Base-by-base conservation (phyloP, 78 protist species). In the Dictyostelium capitatum region DNA sequence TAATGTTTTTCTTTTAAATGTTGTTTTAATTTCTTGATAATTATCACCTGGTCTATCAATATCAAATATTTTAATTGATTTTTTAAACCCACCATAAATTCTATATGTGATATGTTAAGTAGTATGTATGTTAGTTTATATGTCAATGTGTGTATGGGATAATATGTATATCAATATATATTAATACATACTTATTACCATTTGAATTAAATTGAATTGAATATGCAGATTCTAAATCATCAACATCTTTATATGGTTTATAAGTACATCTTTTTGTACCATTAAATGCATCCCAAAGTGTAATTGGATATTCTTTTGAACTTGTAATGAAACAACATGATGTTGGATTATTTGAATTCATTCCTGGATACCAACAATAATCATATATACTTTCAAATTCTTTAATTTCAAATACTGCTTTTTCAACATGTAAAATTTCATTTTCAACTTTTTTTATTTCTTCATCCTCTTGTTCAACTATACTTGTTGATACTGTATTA, bases 181-280 rank as follows among this genome's bases (percentile, higher is more conserved):
- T n/a, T n/a, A 70, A 46, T 32, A 81, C n/a, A 3, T 81, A 81
- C 90, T 69, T 82, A 19, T 32, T 23, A 2, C 75, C 81, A 41
- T 32, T 48, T 28, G 59, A 23, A 30, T 30, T 54, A 73, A 85
- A 85, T 41, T 85, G 83, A 19, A 72, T 32, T 25, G 78, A 85
- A 28, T 73, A 73, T 0, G 83, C 92, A n/a, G 92, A 56, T 75
- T 85, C 92, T 20, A 85, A 53, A 46, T 75, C 72, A 59, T 85
- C 92, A 43, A 56, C 79, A 85, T 85, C 92, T 74, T 51, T 85
- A 78, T 65, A 85, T 14, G 92, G 79, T 37, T 56, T 54, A 72
- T 85, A 79, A 32, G 65, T 23, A 37, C 67, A 28, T 50, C 82
- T 77, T 77, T 37, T 37, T 17, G 25, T 19, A 48, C 92, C 92